A percentile compares a stretch with the other conserved stretches of the same genome.
phyloP scores from a whole-genome alignment of 345 rosid genomes.

The Camelina laxa region DNA sequence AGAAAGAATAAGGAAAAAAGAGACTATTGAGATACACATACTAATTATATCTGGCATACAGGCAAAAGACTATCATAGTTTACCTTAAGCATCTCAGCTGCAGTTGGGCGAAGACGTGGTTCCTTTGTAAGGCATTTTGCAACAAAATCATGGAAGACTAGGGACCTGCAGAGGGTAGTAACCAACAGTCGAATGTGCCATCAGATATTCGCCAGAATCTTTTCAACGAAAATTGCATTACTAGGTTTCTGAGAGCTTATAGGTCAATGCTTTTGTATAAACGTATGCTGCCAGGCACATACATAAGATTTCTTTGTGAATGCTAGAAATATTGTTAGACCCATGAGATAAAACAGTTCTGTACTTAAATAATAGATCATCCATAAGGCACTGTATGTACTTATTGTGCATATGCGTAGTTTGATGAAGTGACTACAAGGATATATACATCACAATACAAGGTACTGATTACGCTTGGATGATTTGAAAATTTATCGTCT shows the following conservation, averaged over 20 bases:
- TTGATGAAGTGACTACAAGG: neutral
- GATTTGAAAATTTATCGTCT: constrained; percentile 1
- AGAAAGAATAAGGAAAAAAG: neutral
- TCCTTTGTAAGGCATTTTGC: constrained; percentile 97
- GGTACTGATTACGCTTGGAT: constrained; percentile 17
- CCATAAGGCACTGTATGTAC: constrained; percentile 16
- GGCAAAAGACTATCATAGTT: constrained; percentile 12
- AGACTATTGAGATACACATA: constrained; percentile 26
- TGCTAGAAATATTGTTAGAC: constrained; percentile 5
- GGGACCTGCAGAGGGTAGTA: constrained; percentile 69
- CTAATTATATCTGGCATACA: constrained; percentile 14
- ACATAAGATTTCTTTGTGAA: constrained; percentile 3
- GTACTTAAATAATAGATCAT: constrained; percentile 14
- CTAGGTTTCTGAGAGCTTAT: constrained; percentile 19
- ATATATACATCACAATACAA: constrained; percentile 8
- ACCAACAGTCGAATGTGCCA: constrained; percentile 3
- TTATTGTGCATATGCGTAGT: neutral
- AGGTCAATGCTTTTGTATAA: neutral
- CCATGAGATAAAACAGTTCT: constrained; percentile 1
- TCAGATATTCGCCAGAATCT: constrained; percentile 17
- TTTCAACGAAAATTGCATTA: constrained; percentile 2
- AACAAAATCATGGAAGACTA: constrained; percentile 97
- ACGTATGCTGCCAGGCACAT: constrained; percentile 1
- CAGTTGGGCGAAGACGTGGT: constrained; percentile 93
- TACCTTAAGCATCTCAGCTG: constrained; percentile 97